These are phyloP conservation scores for Pseudonitzschia multiseries DNA, from an alignment of 108 stramenopile genomes.

Conservation along the genomic window DNA sequence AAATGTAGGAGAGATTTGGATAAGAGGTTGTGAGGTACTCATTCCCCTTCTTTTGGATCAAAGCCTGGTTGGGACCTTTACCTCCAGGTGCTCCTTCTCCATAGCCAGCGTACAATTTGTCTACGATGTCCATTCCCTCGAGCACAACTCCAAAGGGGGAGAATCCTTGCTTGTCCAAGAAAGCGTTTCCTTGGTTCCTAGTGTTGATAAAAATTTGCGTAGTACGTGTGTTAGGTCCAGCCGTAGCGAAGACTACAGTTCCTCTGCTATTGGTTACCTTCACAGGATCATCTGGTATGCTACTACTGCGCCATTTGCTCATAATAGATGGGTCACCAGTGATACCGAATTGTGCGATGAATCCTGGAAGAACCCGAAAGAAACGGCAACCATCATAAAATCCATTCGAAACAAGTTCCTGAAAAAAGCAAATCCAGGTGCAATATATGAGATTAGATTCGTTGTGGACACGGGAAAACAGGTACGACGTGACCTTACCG, in stretches of 20 bases:
- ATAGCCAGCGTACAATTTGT: slow-evolving; percentile 84
- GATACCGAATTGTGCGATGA: slow-evolving; percentile 93
- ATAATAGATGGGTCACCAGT: slow-evolving; percentile 74
- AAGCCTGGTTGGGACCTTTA: slow-evolving; percentile 77
- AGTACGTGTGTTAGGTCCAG: slow-evolving; percentile 87
- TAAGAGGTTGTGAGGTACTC: slow-evolving; percentile 62
- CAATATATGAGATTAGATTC: neutral
- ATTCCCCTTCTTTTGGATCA: slow-evolving; percentile 81
- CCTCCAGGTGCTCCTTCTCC: slow-evolving; percentile 87
- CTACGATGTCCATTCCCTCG: slow-evolving; percentile 90
- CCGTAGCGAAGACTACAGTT: slow-evolving; percentile 89
- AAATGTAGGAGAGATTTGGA: slow-evolving; percentile 82
- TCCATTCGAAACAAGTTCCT: slow-evolving; percentile 46
- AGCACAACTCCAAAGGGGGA: slow-evolving; percentile 88
- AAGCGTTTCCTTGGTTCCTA: slow-evolving; percentile 56
- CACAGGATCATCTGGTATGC: slow-evolving; percentile 84
- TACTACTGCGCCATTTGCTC: slow-evolving; percentile 60
- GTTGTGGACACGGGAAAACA: no score
- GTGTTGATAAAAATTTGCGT: slow-evolving; percentile 92
- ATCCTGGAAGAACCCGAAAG: slow-evolving; percentile 90
- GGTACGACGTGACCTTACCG: no score
- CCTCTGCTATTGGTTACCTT: slow-evolving; percentile 77
- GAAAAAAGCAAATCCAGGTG: neutral
- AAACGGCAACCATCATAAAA: slow-evolving; percentile 79
- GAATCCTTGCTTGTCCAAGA: slow-evolving; percentile 93